Evolutionary conservation across 768 basidiomycete species (phyloP).

Genomic region (Tricholoma sp.): DNA sequence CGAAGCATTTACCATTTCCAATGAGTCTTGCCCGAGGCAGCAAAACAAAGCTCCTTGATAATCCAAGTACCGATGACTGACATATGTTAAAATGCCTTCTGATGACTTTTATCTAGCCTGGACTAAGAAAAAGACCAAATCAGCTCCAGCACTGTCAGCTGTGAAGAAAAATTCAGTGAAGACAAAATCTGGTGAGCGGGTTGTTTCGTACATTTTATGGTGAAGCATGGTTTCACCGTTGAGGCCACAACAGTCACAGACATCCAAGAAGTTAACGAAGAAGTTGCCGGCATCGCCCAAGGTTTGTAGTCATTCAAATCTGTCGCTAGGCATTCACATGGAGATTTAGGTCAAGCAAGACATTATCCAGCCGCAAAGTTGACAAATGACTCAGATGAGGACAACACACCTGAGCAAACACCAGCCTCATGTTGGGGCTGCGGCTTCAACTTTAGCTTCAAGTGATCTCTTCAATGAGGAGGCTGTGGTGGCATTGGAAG

Average conservation of each 20-base stretch:
- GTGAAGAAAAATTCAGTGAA: not conserved
- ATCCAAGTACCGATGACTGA: not conserved
- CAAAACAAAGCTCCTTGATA: constrained; percentile 1
- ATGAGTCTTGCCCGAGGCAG: not conserved
- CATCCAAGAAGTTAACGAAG: not conserved
- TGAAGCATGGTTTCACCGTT: not conserved
- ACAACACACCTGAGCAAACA: no score
- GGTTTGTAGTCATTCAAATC: not conserved
- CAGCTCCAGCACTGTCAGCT: not conserved
- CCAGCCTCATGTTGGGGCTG: no score
- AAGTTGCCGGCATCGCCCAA: not conserved
- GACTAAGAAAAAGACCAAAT: not conserved
- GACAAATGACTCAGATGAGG: no score
- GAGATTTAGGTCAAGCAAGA: no score
- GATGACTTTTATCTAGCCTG: not conserved
- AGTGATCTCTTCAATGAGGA: no score
- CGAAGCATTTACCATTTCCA: not conserved
- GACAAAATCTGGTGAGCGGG: not conserved
- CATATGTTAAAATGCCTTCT: not conserved
- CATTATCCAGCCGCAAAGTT: no score
- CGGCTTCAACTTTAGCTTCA: no score
- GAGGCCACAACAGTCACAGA: not conserved
- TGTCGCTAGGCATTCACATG: no score
- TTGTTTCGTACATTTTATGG: not conserved
- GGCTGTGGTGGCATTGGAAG: no score